Percentiles rank a stretch among this genome's conserved stretches.
Conservation (phyloP, 1,284 basidiomycete genomes). For the Nidula niveotomentosa region DNA sequence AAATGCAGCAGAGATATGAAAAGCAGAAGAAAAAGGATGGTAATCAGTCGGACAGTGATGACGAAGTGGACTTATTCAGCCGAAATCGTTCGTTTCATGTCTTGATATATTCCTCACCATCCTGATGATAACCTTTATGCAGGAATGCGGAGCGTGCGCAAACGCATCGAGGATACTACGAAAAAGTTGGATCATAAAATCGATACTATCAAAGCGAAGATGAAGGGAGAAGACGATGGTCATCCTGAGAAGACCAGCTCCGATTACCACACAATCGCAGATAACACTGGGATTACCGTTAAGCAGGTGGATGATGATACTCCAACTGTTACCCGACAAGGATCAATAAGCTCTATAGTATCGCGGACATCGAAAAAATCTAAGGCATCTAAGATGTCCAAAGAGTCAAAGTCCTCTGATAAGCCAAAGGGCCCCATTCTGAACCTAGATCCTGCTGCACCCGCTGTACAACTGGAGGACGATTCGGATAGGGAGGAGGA, state of each 20-base stretch:
- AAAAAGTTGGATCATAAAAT: conserved; percentile 28
- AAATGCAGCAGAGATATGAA: conserved; percentile 40
- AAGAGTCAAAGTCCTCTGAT: conserved; percentile 14
- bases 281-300: too few relatives aligned
- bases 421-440: conserved; percentile 11
- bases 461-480: conserved; percentile 21
- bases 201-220: conserved; percentile 22
- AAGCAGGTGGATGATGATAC: too few relatives aligned
- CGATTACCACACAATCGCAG: neutral
- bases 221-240: conserved; percentile 8
- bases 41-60: conserved; percentile 18
- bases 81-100: conserved; percentile 28
- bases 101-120: neutral
- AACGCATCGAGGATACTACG: conserved; percentile 25
- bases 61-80: conserved; percentile 42
- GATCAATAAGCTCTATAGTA: too few relatives aligned
- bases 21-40: conserved; percentile 22
- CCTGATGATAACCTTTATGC: neutral
- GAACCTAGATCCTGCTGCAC: conserved; percentile 19
- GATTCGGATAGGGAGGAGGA: conserved; percentile 25
- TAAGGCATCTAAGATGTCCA: conserved; percentile 15
- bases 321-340: too few relatives aligned
- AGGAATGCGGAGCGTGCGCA: conserved; percentile 28
- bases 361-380: conserved; percentile 9
- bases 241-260: conserved; percentile 5